Base-by-base conservation (phyloP, 2,329 filamentous ascomycete species). In the Sclerotinia spermophila region DNA sequence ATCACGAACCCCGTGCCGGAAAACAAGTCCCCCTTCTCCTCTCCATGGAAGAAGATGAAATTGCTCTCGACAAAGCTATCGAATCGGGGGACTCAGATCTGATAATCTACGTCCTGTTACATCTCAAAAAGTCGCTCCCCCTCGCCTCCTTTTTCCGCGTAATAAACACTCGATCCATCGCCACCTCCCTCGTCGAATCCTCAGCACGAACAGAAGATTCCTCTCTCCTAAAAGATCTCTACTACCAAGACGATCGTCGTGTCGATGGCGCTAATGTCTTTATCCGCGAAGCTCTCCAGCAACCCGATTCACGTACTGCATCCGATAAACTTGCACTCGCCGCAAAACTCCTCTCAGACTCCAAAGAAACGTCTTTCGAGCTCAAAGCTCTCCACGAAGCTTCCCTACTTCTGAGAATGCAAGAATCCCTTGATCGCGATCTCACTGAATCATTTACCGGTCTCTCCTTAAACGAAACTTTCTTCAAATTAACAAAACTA, bases 61-160 rank as follows among this genome's bases (percentile, higher is more conserved):
- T 98, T 55, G 96, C 96, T 0, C 87, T 99, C 0, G 95, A 98
- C 83, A 99, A 98, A 81, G 95, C 96, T 15, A 93, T 98, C 71
- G 94, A 97, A 79, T 97, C 93, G 72, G 95, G 95, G 27, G 96
- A 99, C 78, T 95, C 94, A 0, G 96, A 99, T 75, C 86, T 99
- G 2, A 88, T 97, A n/a, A 90, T 93, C 76, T 94, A 90, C 78
- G 96, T 99, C 7, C 86, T 99, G 10, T 83, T 97, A 11, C 90
- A 95, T 72, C 84, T 99, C 51, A 96, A 94, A 82, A 93, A 93
- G 81, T 97, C 97, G 79, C 85, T 97, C 11, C 93, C 96, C 0
- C 85, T 97, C 2, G 93, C 95, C 1, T 90, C 88, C 45, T 99
- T 99, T 84, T 98, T 99, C 85, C 90, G 94, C 65, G 90, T 91